These are phyloP conservation scores for Juglanconis oblonga DNA, from an alignment of 2,329 filamentous ascomycete species.

Conservation along the genomic window DNA sequence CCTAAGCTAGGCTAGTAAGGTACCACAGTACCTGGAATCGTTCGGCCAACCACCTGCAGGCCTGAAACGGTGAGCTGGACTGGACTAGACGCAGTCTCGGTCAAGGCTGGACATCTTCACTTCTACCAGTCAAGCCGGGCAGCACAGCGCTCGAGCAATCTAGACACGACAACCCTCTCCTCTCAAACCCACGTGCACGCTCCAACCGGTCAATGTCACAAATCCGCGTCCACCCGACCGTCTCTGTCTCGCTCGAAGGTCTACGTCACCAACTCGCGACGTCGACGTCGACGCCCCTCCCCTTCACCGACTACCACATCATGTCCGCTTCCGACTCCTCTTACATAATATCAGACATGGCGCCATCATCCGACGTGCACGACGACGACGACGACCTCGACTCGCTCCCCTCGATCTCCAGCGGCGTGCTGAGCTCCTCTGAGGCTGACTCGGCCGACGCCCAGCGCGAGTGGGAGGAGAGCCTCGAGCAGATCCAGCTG, in stretches of 20 bases:
- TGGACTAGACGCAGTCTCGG: neutral
- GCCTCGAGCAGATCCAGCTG: slow-evolving; percentile 88
- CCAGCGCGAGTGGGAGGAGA: slow-evolving; percentile 92
- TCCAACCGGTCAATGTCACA: slow-evolving; percentile 1
- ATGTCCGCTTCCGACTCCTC: slow-evolving; percentile 44
- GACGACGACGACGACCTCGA: slow-evolving; percentile 58
- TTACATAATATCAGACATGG: slow-evolving; percentile 48
- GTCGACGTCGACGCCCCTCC: neutral
- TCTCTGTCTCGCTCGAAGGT: slow-evolving; percentile 1
- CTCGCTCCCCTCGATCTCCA: slow-evolving; percentile 61
- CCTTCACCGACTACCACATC: neutral
- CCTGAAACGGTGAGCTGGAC: neutral
- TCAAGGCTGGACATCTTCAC: neutral
- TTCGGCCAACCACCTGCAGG: no score
- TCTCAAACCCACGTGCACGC: neutral
- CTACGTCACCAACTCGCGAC: neutral
- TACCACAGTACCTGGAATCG: no score
- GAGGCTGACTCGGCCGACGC: slow-evolving; percentile 70
- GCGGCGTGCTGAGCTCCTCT: slow-evolving; percentile 42
- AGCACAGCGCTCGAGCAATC: neutral
- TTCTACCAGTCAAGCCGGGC: neutral
- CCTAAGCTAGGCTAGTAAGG: no score
- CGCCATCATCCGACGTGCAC: slow-evolving; percentile 40
- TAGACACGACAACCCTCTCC: neutral
- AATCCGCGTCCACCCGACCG: neutral